Evolutionary conservation across 2,329 filamentous ascomycete species (phyloP).

Genomic region (Aspergillus melleus): DNA sequence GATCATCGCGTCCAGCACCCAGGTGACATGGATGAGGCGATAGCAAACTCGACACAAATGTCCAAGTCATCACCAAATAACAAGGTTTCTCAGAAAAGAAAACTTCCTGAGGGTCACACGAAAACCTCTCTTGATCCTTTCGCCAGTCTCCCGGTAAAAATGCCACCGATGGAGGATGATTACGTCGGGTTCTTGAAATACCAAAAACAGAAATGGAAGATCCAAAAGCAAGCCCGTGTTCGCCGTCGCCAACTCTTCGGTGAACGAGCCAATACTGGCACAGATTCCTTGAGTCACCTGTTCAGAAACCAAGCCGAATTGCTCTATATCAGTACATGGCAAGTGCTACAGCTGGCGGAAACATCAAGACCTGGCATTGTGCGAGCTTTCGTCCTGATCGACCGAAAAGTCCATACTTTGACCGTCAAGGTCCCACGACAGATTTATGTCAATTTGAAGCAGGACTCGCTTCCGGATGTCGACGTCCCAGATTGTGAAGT

Average conservation of each 20-base stretch:
- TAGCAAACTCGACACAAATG: constrained; percentile 68
- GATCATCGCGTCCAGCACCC: constrained; percentile 55
- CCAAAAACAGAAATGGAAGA: constrained; percentile 98
- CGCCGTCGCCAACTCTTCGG: constrained; percentile 90
- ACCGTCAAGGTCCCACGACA: constrained; percentile 87
- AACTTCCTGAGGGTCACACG: constrained; percentile 65
- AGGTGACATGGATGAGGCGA: constrained; percentile 73
- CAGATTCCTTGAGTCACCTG: constrained; percentile 65
- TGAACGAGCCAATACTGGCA: constrained; percentile 66
- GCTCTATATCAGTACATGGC: constrained; percentile 91
- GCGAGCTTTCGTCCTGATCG: constrained; percentile 85
- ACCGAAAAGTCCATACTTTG: constrained; percentile 83
- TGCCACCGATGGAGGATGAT: constrained; percentile 82
- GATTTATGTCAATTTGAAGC: constrained; percentile 88
- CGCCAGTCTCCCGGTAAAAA: constrained; percentile 74
- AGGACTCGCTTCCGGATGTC: constrained; percentile 82
- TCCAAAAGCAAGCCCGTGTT: constrained; percentile 86
- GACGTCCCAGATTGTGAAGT: constrained; percentile 82
- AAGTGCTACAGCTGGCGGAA: constrained; percentile 81
- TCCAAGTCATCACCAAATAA: constrained; percentile 62
- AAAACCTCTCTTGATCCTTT: constrained; percentile 73
- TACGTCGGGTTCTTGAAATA: constrained; percentile 88
- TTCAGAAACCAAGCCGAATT: constrained; percentile 92
- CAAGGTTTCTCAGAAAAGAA: constrained; percentile 64
- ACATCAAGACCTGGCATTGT: constrained; percentile 86